These are phyloP conservation scores for Termitomyces sp. DNA, from an alignment of 768 basidiomycete species.

Conservation along the genomic window DNA sequence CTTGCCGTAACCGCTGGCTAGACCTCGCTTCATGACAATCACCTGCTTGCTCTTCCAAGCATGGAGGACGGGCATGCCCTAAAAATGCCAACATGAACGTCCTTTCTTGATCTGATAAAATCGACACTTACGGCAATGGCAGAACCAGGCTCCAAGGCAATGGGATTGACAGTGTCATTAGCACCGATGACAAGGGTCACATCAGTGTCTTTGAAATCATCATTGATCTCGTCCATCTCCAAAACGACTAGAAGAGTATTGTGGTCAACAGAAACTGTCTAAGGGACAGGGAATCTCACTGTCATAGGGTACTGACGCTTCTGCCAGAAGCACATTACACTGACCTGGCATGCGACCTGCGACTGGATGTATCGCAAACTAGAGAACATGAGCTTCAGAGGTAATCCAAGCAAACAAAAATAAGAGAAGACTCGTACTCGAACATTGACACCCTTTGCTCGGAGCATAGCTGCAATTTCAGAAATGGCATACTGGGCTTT, in stretches of 20 bases:
- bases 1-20: conserved; percentile 84
- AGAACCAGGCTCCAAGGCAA: conserved; percentile 82
- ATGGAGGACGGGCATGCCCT: conserved; percentile 89
- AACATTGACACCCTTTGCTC: conserved; percentile 73
- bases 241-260: conserved; percentile 61
- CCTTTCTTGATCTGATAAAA: background rate
- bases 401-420: background rate
- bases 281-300: conserved; percentile 39
- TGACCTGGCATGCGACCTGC: conserved; percentile 94
- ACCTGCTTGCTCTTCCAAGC: conserved; percentile 94
- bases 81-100: background rate
- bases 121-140: conserved; percentile 59
- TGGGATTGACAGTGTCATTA: conserved; percentile 91
- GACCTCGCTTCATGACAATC: conserved; percentile 89
- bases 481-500: conserved; percentile 81
- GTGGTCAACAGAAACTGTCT: background rate
- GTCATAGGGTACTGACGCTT: conserved; percentile 88
- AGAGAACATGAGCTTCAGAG: background rate
- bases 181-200: conserved; percentile 90
- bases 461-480: conserved; percentile 72
- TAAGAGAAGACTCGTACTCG: conserved; percentile 36
- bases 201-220: conserved; percentile 86
- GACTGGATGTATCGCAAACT: conserved; percentile 86
- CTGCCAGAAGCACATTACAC: conserved; percentile 88
- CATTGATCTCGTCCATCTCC: conserved; percentile 95